Conservation (phyloP, 345 rosid genomes). For the Salix koriyanagi region DNA sequence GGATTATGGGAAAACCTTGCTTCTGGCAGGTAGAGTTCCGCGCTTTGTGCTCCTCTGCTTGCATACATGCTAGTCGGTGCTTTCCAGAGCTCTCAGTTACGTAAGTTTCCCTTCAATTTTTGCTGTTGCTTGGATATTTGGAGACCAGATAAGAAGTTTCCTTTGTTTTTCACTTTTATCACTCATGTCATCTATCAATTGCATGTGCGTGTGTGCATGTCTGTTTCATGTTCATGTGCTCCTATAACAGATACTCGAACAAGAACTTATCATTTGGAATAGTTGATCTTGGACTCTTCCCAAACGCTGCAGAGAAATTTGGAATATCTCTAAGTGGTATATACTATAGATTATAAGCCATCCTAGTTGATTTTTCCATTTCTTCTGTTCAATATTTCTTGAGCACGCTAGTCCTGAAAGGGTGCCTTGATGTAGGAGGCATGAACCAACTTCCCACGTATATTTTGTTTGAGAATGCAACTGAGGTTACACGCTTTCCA, state of each 20-base stretch:
- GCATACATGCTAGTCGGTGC: conserved; percentile 64
- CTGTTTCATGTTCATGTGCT: conserved; percentile 1
- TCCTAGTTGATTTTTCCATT: neutral
- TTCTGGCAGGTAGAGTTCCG: conserved; percentile 68
- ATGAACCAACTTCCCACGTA: conserved; percentile 82
- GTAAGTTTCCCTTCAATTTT: conserved; percentile 29
- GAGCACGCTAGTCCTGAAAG: neutral
- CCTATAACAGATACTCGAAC: conserved; percentile 62
- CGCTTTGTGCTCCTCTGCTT: conserved; percentile 50
- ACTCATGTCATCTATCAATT: neutral
- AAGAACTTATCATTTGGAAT: conserved; percentile 76
- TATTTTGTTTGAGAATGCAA: conserved; percentile 70
- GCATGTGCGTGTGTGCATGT: neutral
- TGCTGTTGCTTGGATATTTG: neutral
- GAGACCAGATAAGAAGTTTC: neutral
- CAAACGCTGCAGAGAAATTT: conserved; percentile 77
- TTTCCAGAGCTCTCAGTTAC: conserved; percentile 73
- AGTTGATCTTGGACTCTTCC: conserved; percentile 87
- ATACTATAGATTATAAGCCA: neutral
- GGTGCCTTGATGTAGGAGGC: conserved; percentile 43
- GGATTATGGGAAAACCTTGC: conserved; percentile 4
- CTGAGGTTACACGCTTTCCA: conserved; percentile 73
- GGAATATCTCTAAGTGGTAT: conserved; percentile 82
- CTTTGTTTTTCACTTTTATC: conserved; percentile 2
- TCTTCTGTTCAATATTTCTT: conserved; percentile 6